These are phyloP conservation scores for Fraxinus quadrangulata DNA, from an alignment of 257 asterid genomes.

Conservation along the genomic window DNA sequence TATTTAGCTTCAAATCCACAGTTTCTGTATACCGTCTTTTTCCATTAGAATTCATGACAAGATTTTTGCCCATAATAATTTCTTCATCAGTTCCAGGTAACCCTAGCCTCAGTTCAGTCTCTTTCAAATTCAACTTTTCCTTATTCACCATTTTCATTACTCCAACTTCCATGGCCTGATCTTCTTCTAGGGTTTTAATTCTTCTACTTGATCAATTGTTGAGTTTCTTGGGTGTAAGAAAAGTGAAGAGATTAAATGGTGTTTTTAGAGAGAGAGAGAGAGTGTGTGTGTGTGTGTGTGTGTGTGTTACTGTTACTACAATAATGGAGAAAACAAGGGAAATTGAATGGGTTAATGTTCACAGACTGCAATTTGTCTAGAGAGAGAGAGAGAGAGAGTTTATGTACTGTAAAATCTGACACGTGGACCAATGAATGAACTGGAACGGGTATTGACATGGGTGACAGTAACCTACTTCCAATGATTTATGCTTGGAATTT, in stretches of 20 bases:
- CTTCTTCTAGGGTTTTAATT: background rate
- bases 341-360: no score
- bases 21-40: conserved; percentile 53
- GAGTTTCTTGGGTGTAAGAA: background rate
- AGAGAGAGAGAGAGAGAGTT: conserved; percentile 17
- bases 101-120: conserved; percentile 66
- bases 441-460: conserved; percentile 32
- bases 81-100: conserved; percentile 50
- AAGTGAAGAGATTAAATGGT: background rate
- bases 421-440: conserved; percentile 40
- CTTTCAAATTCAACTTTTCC: conserved; percentile 36
- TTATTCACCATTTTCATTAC: conserved; percentile 37
- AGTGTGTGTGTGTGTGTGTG: no score
- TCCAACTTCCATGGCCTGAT: conserved; percentile 1
- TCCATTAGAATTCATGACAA: conserved; percentile 32
- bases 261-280: background rate
- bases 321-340: conserved; percentile 19
- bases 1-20: conserved; percentile 75
- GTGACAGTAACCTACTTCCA: conserved; percentile 29
- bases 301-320: no score
- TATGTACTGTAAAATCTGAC: conserved; percentile 28
- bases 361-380: no score
- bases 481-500: background rate
- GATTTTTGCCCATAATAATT: conserved; percentile 2
- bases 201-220: background rate